Evolutionary conservation across 2,329 filamentous ascomycete species (phyloP).

Genomic region (Phoma sp.): DNA sequence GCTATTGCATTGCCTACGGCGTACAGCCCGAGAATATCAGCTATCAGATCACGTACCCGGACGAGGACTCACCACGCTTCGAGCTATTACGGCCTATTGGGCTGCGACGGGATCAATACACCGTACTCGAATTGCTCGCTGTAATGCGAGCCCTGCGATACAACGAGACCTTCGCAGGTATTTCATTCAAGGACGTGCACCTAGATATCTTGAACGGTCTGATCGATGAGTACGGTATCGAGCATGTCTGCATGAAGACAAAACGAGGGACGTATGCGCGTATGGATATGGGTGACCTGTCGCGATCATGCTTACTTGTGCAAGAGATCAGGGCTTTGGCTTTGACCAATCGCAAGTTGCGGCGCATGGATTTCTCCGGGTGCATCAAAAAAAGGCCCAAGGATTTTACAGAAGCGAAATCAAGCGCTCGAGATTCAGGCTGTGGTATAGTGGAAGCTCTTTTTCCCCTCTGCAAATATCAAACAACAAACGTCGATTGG

Average conservation of each 20-base stretch:
- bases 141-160: conserved; percentile 73
- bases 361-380: conserved; percentile 69
- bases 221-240: conserved; percentile 64
- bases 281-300: conserved; percentile 60
- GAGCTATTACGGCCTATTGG: conserved; percentile 64
- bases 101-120: conserved; percentile 60
- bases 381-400: conserved; percentile 63
- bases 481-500: conserved; percentile 74
- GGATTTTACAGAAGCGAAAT: conserved; percentile 42
- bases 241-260: conserved; percentile 66
- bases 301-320: conserved; percentile 64
- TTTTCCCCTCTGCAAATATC: conserved; percentile 69
- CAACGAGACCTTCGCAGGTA: conserved; percentile 70
- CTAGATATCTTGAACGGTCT: conserved; percentile 69
- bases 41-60: conserved; percentile 46
- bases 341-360: conserved; percentile 67
- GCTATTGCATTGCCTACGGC: conserved; percentile 72
- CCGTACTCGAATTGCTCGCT: conserved; percentile 67
- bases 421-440: conserved; percentile 64
- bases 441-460: conserved; percentile 74
- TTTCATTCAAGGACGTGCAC: conserved; percentile 69
- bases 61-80: conserved; percentile 71
- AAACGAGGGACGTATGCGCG: conserved; percentile 62
- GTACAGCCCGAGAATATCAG: conserved; percentile 69
- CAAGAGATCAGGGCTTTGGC: conserved; percentile 73